Evolutionary conservation across 768 basidiomycete genomes (phyloP).

Genomic region (Tephrocybe sp.): DNA sequence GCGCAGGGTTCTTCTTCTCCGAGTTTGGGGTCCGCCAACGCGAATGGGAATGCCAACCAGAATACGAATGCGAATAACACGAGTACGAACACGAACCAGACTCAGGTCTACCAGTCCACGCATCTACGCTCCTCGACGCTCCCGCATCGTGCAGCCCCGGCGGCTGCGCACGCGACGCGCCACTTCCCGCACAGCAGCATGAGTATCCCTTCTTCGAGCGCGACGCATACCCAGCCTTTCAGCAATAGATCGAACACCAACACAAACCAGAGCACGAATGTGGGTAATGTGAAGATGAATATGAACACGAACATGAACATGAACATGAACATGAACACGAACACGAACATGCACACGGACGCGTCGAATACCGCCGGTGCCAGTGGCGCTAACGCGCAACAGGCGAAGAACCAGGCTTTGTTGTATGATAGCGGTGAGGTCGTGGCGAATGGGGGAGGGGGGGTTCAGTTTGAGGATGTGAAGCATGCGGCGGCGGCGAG

Average conservation of each 20-base stretch:
- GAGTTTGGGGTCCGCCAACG: conserved; percentile 4
- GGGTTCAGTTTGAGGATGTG: neutral
- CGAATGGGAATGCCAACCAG: conserved; percentile 12
- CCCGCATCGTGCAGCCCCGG: conserved; percentile 36
- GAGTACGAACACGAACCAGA: conserved; percentile 17
- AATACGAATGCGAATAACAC: conserved; percentile 12
- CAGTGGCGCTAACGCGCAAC: too few species aligned
- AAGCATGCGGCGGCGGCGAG: neutral
- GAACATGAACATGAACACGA: conserved; percentile 15
- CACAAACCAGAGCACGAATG: conserved; percentile 22
- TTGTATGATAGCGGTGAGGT: conserved; percentile 11
- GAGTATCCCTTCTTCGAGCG: conserved; percentile 30
- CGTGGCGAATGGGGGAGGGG: neutral
- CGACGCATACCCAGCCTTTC: neutral
- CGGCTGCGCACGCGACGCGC: conserved; percentile 31
- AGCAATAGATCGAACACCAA: conserved; percentile 10
- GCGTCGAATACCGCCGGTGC: too few species aligned
- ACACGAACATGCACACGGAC: neutral
- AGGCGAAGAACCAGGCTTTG: neutral
- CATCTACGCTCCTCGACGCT: conserved; percentile 48
- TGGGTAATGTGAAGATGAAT: conserved; percentile 20
- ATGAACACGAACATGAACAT: conserved; percentile 27
- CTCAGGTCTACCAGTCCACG: conserved; percentile 25
- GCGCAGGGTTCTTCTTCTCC: neutral
- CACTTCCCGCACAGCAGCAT: conserved; percentile 51